Percentiles rank a stretch among this genome's conserved stretches.
These are phyloP conservation scores for Corchorus olitorius DNA, from an alignment of 345 rosid species.

Conservation along the genomic window DNA sequence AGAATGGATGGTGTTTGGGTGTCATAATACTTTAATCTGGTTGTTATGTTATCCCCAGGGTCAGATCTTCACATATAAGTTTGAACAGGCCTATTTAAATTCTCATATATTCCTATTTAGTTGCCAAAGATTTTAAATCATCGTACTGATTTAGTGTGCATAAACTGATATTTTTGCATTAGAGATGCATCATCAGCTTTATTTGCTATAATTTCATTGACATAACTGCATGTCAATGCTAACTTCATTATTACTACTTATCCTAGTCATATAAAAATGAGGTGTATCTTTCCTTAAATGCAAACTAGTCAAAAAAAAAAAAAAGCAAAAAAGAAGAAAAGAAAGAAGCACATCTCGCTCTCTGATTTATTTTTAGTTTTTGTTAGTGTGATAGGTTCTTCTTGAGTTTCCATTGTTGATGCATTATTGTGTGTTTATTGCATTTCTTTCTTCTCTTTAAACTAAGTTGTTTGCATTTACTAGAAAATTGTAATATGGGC, in stretches of 20 bases:
- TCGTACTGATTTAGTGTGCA: not conserved
- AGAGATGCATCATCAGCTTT: not conserved
- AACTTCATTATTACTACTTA: not conserved
- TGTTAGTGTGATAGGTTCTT: not conserved
- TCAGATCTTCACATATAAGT: too few relatives aligned
- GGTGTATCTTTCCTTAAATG: not conserved
- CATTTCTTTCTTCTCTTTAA: not conserved
- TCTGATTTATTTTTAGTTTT: not conserved
- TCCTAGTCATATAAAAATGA: not conserved
- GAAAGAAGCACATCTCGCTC: not conserved
- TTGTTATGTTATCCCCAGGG: not conserved
- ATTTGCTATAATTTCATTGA: not conserved
- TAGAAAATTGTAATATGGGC: not conserved
- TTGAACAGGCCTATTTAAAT: too few relatives aligned
- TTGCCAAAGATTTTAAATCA: not conserved
- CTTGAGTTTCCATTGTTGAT: not conserved
- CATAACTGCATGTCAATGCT: not conserved
- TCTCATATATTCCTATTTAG: not conserved
- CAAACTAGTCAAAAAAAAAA: not conserved
- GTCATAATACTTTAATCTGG: not conserved
- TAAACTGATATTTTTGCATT: not conserved
- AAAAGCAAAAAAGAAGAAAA: too few relatives aligned
- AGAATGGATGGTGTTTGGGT: constrained; percentile 11
- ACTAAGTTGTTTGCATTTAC: not conserved
- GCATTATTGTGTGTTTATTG: not conserved